phyloP scores from a whole-genome alignment of 768 basidiomycete species.

The Xerocomellus chrysenteron region DNA sequence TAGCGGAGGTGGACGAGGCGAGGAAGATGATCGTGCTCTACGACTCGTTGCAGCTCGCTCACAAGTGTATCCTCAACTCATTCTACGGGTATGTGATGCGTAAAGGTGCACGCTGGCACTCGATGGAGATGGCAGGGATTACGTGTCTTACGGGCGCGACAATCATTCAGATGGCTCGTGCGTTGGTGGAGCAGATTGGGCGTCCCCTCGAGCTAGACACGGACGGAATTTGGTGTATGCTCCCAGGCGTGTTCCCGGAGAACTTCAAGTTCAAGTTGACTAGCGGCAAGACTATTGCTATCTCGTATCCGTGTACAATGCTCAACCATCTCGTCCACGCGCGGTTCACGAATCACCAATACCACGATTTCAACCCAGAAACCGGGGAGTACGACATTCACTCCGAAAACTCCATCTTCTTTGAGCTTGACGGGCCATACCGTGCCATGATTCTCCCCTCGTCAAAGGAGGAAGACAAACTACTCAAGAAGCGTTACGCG shows the following conservation, averaged over 20 bases:
- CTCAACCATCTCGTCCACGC: constrained; percentile 97
- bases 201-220: constrained; percentile 97
- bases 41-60: constrained; percentile 96
- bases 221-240: constrained; percentile 99
- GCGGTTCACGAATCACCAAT: constrained; percentile 95
- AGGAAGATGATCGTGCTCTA: constrained; percentile 99
- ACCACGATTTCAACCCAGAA: constrained; percentile 86
- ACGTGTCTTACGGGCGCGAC: constrained; percentile 96
- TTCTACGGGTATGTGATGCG: constrained; percentile 99
- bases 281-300: constrained; percentile 80
- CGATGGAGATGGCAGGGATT: constrained; percentile 99
- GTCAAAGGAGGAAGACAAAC: constrained; percentile 98
- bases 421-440: constrained; percentile 98
- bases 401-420: constrained; percentile 98
- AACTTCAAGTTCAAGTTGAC: constrained; percentile 93
- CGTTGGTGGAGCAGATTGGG: constrained; percentile 96
- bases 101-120: constrained; percentile 98
- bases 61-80: constrained; percentile 99
- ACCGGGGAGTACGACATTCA: constrained; percentile 84
- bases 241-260: constrained; percentile 96
- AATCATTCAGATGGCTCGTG: constrained; percentile 98
- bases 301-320: constrained; percentile 99
- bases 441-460: constrained; percentile 99
- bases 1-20: constrained; percentile 92
- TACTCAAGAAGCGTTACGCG: constrained; percentile 97